Base-by-base conservation (phyloP, 768 basidiomycete genomes). In the Neoboletus magnificus region DNA sequence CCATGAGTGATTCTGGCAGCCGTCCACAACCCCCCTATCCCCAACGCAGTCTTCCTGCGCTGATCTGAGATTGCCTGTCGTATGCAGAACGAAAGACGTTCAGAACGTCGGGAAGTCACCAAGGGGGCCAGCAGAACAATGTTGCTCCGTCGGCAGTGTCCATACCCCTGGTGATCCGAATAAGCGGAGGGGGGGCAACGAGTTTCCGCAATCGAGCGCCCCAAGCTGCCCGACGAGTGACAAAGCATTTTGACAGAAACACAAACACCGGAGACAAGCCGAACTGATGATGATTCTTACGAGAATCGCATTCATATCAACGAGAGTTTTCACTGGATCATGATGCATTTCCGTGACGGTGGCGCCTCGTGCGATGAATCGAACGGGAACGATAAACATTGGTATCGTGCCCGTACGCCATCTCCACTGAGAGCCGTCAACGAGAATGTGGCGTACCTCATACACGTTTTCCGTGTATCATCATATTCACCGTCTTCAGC, bases 81-180 rank as follows among this genome's bases (percentile, higher is more conserved):
- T 50, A 33, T 36, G 48, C 35, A 32, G 42, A 57, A 57, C 41
- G 23, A 22, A 50, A 16, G 43, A 32, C 18, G 25, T 42, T 42
- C 25, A 55, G 54, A 62, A 58, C 23, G 45, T 23, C 32, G 50
- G 40, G 52, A 67, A 59, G 54, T 53, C 54, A 41, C 52, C 52
- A 61, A 49, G 50, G 27, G 57, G 35, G 37, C 37, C 10, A 43
- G 27, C 36, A 55, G 29, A 51, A 56, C 44, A 47, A 57, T 47
- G 36, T 29, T 39, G 49, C 48, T 53, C 57, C 66, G 54, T 60
- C 45, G 48, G 52, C 22, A 62, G 41, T 51, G 50, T 23, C 29
- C 52, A 48, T 48, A 50, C 41, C 25, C 65, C 55, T 57, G 57
- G 55, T 59, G 57, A 69, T 61, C 61, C 64, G 59, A 57, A 58